These are phyloP conservation scores for Harrya chromipes DNA, from an alignment of 768 basidiomycete species.

Conservation along the genomic window DNA sequence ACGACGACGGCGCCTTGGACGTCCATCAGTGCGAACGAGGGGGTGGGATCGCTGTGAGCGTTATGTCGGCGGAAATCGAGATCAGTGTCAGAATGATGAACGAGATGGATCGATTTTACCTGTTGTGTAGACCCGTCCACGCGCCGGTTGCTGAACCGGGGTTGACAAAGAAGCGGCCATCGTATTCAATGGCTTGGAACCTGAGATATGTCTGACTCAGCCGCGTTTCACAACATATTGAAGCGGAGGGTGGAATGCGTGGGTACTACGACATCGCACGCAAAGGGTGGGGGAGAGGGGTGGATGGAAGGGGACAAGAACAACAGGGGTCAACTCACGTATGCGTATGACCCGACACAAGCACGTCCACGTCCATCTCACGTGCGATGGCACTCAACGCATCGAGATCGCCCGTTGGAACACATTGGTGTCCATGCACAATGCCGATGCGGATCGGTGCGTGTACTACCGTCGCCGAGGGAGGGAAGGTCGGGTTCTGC, in stretches of 20 bases:
- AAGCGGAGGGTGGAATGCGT: neutral
- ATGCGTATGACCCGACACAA: constrained; percentile 93
- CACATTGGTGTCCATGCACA: constrained; percentile 90
- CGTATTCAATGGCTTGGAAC: constrained; percentile 92
- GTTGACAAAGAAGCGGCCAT: constrained; percentile 91
- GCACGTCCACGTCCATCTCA: constrained; percentile 97
- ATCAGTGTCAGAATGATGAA: too few relatives aligned
- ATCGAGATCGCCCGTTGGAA: constrained; percentile 90
- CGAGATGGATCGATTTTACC: neutral
- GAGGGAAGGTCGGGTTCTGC: constrained; percentile 69
- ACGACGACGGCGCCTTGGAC: constrained; percentile 96
- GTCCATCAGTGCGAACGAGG: constrained; percentile 97
- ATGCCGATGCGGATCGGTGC: constrained; percentile 87
- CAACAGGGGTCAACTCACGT: constrained; percentile 51
- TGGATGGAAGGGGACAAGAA: too few relatives aligned
- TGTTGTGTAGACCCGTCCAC: constrained; percentile 61
- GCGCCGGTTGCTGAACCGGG: constrained; percentile 95
- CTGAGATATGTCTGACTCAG: constrained; percentile 34
- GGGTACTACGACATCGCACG: too few relatives aligned
- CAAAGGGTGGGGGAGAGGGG: too few relatives aligned
- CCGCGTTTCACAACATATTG: neutral
- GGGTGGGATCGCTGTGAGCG: constrained; percentile 68
- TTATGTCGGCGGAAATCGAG: neutral
- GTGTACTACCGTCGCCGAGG: constrained; percentile 77
- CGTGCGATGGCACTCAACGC: constrained; percentile 84